These are phyloP conservation scores for Colletotrichum lindemuthianum DNA, from an alignment of 2,329 filamentous ascomycete species.

Conservation along the genomic window DNA sequence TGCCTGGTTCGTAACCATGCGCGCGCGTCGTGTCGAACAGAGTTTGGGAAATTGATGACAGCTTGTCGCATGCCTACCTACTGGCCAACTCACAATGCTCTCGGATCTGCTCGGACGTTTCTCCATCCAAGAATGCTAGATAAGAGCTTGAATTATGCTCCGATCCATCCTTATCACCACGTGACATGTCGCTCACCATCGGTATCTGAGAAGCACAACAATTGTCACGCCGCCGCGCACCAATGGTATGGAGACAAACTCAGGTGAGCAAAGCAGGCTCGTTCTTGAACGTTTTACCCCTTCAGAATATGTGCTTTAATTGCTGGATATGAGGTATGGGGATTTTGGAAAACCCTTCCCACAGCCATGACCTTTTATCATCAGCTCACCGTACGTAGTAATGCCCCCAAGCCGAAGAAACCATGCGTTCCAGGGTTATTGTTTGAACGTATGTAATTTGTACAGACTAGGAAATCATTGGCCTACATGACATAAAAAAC, in stretches of 20 bases:
- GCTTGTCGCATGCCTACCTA: slow-evolving; percentile 18
- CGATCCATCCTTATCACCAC: slow-evolving; percentile 18
- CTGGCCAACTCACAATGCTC: not conserved
- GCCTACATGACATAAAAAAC: slow-evolving; percentile 40
- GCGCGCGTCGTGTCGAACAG: not conserved
- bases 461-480: slow-evolving; percentile 45
- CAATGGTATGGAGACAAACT: too few species aligned
- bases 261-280: too few species aligned
- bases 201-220: too few species aligned
- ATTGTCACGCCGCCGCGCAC: too few species aligned
- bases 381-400: too few species aligned
- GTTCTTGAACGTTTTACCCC: too few species aligned
- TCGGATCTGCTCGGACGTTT: slow-evolving; percentile 11
- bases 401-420: too few species aligned
- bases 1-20: slow-evolving; percentile 5
- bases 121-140: slow-evolving; percentile 24
- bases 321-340: too few species aligned
- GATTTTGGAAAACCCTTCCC: too few species aligned
- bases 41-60: slow-evolving; percentile 21
- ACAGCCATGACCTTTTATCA: too few species aligned
- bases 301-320: too few species aligned
- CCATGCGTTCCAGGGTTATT: too few species aligned
- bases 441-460: slow-evolving; percentile 43
- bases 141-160: slow-evolving; percentile 4
- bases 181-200: not conserved